A percentile compares a stretch with the other conserved stretches of the same genome.
Evolutionary conservation across 2,329 filamentous ascomycete species (phyloP).

Genomic region (Triangularia verruculosa): DNA sequence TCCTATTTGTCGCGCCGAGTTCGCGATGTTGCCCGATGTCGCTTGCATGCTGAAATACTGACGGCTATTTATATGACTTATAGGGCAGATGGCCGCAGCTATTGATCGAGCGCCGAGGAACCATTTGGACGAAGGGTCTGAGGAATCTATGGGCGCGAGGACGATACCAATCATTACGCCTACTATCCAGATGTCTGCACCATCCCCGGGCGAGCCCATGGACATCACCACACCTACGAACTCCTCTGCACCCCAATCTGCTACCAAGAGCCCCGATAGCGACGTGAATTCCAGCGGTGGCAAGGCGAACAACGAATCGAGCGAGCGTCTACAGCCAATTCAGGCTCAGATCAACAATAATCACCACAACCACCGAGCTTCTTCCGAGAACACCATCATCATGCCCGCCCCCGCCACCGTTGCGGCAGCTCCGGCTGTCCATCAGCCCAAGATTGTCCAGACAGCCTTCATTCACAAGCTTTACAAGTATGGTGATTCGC

Average conservation of each 20-base stretch:
- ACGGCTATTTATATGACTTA: conserved; percentile 11
- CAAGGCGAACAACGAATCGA: conserved; percentile 28
- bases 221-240: conserved; percentile 56
- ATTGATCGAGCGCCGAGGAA: conserved; percentile 50
- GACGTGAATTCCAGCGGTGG: conserved; percentile 32
- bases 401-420: conserved; percentile 54
- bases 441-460: conserved; percentile 96
- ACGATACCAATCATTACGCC: conserved; percentile 57
- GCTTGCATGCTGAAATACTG: conserved; percentile 13
- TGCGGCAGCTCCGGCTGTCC: conserved; percentile 69
- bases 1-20: conserved; percentile 4
- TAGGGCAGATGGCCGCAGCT: conserved; percentile 52
- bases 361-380: conserved; percentile 5
- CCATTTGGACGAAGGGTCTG: conserved; percentile 39
- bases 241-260: conserved; percentile 42
- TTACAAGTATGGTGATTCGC: conserved; percentile 72
- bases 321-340: conserved; percentile 28
- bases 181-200: conserved; percentile 57
- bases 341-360: conserved; percentile 39
- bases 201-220: conserved; percentile 59
- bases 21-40: conserved; percentile 8
- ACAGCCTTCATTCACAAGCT: conserved; percentile 99
- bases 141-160: conserved; percentile 49
- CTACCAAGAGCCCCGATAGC: conserved; percentile 45
- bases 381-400: conserved; percentile 34